These are phyloP conservation scores for Pythium folliculosum DNA, from an alignment of 352 stramenopile genomes.

Conservation along the genomic window DNA sequence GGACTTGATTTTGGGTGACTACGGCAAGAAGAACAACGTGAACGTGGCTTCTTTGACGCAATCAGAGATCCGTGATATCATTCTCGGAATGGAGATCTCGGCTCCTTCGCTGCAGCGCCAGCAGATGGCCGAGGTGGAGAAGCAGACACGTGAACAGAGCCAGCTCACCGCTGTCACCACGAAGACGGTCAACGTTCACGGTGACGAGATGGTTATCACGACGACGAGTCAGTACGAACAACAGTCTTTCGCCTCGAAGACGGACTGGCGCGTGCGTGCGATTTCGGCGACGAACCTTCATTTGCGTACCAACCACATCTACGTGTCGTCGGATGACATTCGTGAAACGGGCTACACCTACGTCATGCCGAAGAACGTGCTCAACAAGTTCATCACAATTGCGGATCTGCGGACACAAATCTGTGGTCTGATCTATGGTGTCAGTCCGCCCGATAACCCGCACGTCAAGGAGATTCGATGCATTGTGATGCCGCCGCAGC, in stretches of 20 bases:
- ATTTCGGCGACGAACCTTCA: conserved; percentile 99
- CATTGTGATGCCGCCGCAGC: conserved; percentile 99
- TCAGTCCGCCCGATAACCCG: conserved; percentile 97
- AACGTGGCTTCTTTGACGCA: conserved; percentile 99
- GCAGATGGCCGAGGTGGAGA: conserved; percentile 99
- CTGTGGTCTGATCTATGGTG: conserved; percentile 98
- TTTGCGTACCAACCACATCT: conserved; percentile 99
- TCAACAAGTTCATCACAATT: conserved; percentile 99
- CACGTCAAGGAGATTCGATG: conserved; percentile 99
- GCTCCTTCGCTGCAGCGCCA: conserved; percentile 98
- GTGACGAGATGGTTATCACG: conserved; percentile 99
- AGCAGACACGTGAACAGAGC: conserved; percentile 97
- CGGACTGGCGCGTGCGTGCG: conserved; percentile 98
- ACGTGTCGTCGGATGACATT: conserved; percentile 98
- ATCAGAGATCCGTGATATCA: conserved; percentile 99
- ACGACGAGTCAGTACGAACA: conserved; percentile 99
- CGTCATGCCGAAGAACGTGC: conserved; percentile 99
- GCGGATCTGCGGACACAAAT: conserved; percentile 98
- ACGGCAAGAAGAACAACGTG: conserved; percentile 99
- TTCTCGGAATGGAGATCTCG: conserved; percentile 99
- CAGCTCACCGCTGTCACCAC: conserved; percentile 98
- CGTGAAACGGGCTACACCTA: conserved; percentile 98
- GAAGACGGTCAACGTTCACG: conserved; percentile 99
- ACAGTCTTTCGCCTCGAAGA: conserved; percentile 99
- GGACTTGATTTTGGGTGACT: conserved; percentile 99